Percentiles rank a stretch among this genome's conserved stretches.
These are phyloP conservation scores for Adansonia rubrostipa DNA, from an alignment of 441 rosid species.

Conservation along the genomic window DNA sequence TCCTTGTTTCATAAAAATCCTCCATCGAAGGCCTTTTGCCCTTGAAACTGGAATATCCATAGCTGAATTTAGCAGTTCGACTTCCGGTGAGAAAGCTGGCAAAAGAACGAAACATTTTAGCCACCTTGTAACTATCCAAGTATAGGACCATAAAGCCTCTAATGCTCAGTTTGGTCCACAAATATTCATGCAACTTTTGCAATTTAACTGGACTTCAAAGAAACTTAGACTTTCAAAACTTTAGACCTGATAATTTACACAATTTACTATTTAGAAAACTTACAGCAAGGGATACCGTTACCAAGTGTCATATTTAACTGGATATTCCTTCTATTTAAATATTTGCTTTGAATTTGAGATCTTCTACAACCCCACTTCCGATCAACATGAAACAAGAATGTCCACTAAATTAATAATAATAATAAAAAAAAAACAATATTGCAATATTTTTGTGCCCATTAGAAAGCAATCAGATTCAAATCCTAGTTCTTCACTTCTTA, in stretches of 20 bases:
- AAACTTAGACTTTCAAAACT: not conserved
- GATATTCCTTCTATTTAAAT: not conserved
- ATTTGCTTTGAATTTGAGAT: not conserved
- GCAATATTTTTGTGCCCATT: not conserved
- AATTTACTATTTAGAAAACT: not conserved
- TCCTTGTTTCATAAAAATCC: slow-evolving; percentile 80
- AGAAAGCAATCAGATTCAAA: not conserved
- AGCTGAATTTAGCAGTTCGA: slow-evolving; percentile 61
- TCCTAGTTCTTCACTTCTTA: not conserved
- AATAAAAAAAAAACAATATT: not conserved
- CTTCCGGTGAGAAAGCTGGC: slow-evolving; percentile 57
- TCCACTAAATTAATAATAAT: not conserved
- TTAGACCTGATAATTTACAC: not conserved
- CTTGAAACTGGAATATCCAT: slow-evolving; percentile 79
- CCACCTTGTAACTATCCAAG: not conserved
- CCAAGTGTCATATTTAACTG: not conserved
- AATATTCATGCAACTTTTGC: not conserved
- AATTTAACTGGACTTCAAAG: not conserved
- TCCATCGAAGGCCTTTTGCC: slow-evolving; percentile 90
- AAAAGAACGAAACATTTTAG: slow-evolving; percentile 8
- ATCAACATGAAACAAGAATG: not conserved
- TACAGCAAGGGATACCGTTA: not conserved
- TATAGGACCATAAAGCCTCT: not conserved
- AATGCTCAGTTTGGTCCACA: not conserved
- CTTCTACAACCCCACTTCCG: not conserved